Percentiles rank a stretch among this genome's conserved stretches.
Evolutionary conservation across 148 eudicot species (phyloP).

Genomic region (Diospyros kaki): DNA sequence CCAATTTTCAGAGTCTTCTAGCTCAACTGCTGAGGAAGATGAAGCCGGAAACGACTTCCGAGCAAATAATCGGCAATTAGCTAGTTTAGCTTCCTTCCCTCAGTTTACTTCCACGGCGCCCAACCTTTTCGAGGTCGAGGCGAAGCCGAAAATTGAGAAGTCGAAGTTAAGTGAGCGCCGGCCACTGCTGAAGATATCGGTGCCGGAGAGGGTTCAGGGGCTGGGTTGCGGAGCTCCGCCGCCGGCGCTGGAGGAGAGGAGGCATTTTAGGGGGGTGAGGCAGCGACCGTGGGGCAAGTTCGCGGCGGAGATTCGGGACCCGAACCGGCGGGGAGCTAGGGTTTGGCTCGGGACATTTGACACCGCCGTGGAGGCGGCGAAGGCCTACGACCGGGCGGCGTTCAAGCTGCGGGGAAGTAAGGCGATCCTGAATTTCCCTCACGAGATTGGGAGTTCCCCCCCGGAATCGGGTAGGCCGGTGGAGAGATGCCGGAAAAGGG

Average conservation of each 20-base stretch:
- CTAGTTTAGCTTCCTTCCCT: background rate
- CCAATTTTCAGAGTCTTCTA: background rate
- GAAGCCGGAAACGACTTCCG: background rate
- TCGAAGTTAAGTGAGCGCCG: constrained; percentile 14
- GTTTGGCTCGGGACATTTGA: constrained; percentile 36
- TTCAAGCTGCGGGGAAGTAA: constrained; percentile 27
- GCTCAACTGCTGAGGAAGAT: background rate
- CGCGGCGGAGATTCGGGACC: constrained; percentile 35
- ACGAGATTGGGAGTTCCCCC: constrained; percentile 6
- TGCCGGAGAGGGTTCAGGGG: background rate
- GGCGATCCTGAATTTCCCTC: constrained; percentile 30
- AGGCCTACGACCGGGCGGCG: constrained; percentile 31
- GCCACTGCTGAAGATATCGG: constrained; percentile 6
- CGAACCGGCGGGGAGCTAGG: constrained; percentile 22
- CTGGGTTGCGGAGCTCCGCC: background rate
- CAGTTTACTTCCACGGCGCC: background rate
- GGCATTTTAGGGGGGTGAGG: constrained; percentile 26
- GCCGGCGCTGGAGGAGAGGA: background rate
- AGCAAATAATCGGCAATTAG: too few species aligned
- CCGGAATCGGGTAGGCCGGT: background rate
- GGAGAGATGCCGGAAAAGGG: constrained; percentile 19
- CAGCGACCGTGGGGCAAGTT: constrained; percentile 35
- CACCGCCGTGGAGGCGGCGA: constrained; percentile 28
- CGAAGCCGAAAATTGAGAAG: background rate
- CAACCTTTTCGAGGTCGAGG: background rate